Percentiles rank a stretch among this genome's conserved stretches.
These are phyloP conservation scores for Houttuynia cordata DNA, from an alignment of 164 flowering plant species.

Conservation along the genomic window DNA sequence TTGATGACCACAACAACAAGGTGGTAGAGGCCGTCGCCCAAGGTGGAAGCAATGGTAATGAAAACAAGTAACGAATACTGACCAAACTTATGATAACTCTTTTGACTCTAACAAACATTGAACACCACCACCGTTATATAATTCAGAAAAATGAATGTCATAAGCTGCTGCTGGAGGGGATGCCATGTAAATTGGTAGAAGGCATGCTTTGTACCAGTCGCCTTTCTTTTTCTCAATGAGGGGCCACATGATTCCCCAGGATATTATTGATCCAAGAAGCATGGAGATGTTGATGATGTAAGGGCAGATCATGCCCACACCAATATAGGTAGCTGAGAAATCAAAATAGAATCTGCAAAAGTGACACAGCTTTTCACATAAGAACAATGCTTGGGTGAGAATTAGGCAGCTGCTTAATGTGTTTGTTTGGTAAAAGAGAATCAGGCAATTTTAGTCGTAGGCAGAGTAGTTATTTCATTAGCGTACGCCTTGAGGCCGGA, in stretches of 20 bases:
- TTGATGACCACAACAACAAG: slow-evolving; percentile 8
- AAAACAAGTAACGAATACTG: slow-evolving; percentile 12
- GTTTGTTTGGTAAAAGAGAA: background rate
- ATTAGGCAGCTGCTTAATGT: too few species aligned
- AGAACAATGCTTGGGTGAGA: too few species aligned
- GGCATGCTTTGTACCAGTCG: slow-evolving; percentile 30
- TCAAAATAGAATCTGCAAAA: slow-evolving; percentile 44
- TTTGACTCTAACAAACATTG: too few species aligned
- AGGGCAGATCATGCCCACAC: slow-evolving; percentile 60
- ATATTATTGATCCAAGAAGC: slow-evolving; percentile 27
- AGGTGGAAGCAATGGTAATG: slow-evolving; percentile 20
- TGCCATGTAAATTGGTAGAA: slow-evolving; percentile 25
- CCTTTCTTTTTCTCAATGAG: slow-evolving; percentile 30
- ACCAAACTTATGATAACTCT: too few species aligned
- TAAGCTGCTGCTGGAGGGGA: background rate
- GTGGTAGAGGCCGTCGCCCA: slow-evolving; percentile 28
- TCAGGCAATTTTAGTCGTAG: background rate
- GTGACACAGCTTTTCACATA: too few species aligned
- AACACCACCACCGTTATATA: background rate
- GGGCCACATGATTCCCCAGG: slow-evolving; percentile 45
- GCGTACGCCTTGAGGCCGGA: slow-evolving; percentile 16
- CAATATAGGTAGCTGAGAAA: slow-evolving; percentile 52
- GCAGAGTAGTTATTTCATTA: background rate
- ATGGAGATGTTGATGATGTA: slow-evolving; percentile 31
- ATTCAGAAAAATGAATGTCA: background rate